Base-by-base conservation (phyloP, 2,329 filamentous ascomycete species). In the Fusarium xyrophilum region DNA sequence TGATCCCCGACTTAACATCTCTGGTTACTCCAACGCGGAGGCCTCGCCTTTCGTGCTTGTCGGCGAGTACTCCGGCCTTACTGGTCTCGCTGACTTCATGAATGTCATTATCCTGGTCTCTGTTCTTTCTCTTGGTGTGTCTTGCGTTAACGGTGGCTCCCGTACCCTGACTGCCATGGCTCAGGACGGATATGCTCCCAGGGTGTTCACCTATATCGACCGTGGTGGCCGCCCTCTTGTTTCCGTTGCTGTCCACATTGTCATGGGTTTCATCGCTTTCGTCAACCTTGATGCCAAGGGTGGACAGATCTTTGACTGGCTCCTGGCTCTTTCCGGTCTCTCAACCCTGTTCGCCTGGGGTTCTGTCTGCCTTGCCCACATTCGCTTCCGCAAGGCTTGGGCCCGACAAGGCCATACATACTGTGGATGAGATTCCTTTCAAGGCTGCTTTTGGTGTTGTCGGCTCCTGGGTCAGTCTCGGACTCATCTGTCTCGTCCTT, bases 341-440 rank as follows among this genome's bases (percentile, higher is more conserved):
- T 84, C 85, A 14, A 84, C 86, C 36, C 82, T 91, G 60, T 90
- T 90, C 76, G 86, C 88, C 27, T 91, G 88, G 88, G 87, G 83
- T 30, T 87, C 85, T 47, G 88, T 91, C 70, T 89, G 87, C 75
- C 76, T 89, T 27, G 72, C 72, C 2, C 88, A 91, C 73, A 88
- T 91, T 74, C 88, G 88, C 38, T 91, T 90, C 83, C 87, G 89
- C 40, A 73, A 76, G 28, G 89, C 87, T 3, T 91, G 88, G 88
- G 70, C 70, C 25, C 76, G 79, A 33, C 84, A 89, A 63, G 88
- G 88, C 39, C 88, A 86, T 76, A 84, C 88, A 86, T 76, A 84
- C 81, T 14, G 76, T 90, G 11, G 87, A 90, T 53, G 89, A 91
- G 77, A 84, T 92, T n/a, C 86, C 89, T 2, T 92, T 89, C 81